phyloP scores from a whole-genome alignment of 1,284 basidiomycete genomes.

The Leccinum pseudoinsigne region DNA sequence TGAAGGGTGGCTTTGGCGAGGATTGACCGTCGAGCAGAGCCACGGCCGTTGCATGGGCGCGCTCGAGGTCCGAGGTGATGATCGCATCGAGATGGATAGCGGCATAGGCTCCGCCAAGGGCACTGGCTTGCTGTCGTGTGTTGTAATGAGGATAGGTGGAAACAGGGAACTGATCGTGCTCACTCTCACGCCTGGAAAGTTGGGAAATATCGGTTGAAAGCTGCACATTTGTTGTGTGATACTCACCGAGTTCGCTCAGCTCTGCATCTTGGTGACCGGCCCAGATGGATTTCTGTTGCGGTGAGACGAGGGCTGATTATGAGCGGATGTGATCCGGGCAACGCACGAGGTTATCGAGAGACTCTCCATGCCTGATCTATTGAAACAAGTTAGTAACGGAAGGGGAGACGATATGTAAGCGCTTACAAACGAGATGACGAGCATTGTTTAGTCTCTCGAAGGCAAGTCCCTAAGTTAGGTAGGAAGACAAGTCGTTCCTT shows the following conservation, averaged over 20 bases:
- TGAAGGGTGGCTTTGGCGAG: constrained; percentile 56
- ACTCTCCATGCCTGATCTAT: constrained; percentile 80
- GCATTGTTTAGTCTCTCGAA: constrained; percentile 12
- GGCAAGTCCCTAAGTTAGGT: too few species aligned
- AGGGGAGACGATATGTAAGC: not conserved
- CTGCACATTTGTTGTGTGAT: not conserved
- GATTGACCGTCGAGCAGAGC: constrained; percentile 53
- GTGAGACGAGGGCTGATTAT: not conserved
- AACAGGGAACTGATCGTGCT: constrained; percentile 21
- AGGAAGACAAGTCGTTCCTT: too few species aligned
- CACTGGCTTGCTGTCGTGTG: constrained; percentile 73
- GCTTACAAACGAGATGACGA: constrained; percentile 29
- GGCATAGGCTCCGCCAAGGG: constrained; percentile 67
- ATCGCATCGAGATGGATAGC: constrained; percentile 62
- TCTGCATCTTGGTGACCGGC: constrained; percentile 86
- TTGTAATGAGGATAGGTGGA: constrained; percentile 1
- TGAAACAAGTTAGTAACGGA: constrained; percentile 18
- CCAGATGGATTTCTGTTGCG: constrained; percentile 57
- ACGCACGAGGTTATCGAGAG: constrained; percentile 62
- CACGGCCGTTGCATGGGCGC: constrained; percentile 73
- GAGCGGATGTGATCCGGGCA: not conserved
- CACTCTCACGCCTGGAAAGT: constrained; percentile 63
- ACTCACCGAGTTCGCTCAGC: constrained; percentile 78
- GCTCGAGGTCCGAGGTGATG: constrained; percentile 77
- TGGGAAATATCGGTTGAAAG: constrained; percentile 3